phyloP scores from a whole-genome alignment of 2,329 filamentous ascomycete species.

The Macrophomina pseudophaseolina region DNA sequence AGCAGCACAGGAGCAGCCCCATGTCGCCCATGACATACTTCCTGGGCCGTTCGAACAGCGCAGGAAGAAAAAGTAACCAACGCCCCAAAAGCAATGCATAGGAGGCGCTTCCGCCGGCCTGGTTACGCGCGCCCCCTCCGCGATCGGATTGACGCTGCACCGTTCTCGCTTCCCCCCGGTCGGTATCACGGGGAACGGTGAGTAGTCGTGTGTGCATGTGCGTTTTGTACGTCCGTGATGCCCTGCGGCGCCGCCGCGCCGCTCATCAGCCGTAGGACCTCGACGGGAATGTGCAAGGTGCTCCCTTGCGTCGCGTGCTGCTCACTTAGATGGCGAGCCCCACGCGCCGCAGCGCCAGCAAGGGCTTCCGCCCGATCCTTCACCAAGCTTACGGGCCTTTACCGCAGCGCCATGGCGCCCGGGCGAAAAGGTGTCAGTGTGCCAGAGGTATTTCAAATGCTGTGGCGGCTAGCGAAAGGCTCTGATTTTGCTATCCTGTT shows the following conservation, averaged over 20 bases:
- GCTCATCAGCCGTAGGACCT: conserved; percentile 1
- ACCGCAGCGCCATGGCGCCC: conserved; percentile 11
- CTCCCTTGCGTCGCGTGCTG: conserved; percentile 20
- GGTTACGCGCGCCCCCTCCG: conserved; percentile 20
- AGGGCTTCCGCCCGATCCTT: conserved; percentile 24
- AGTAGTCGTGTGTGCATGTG: conserved; percentile 2
- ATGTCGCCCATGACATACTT: conserved; percentile 1
- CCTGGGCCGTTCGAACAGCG: conserved; percentile 15
- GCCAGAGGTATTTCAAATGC: conserved; percentile 24
- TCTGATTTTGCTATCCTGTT: conserved; percentile 10
- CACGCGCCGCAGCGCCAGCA: conserved; percentile 21
- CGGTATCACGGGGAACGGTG: conserved; percentile 16
- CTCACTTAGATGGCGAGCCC: conserved; percentile 23
- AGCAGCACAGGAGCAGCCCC: conserved; percentile 5
- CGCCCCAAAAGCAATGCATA: conserved; percentile 6
- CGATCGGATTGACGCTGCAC: conserved; percentile 23
- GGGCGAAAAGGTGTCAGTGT: conserved; percentile 17
- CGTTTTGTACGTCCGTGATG: conserved; percentile 11
- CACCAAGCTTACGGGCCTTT: conserved; percentile 17
- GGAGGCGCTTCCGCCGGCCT: conserved; percentile 14
- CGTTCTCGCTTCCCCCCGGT: conserved; percentile 23
- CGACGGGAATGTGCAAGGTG: conserved; percentile 22
- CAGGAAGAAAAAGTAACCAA: conserved; percentile 5
- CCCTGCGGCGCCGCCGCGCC: conserved; percentile 2
- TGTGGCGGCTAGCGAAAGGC: conserved; percentile 19